Evolutionary conservation across 192 early-diverging fungal species (phyloP), one percentile per base, ranked within the genome.

Genomic region (Linnemannia elongata): DNA sequence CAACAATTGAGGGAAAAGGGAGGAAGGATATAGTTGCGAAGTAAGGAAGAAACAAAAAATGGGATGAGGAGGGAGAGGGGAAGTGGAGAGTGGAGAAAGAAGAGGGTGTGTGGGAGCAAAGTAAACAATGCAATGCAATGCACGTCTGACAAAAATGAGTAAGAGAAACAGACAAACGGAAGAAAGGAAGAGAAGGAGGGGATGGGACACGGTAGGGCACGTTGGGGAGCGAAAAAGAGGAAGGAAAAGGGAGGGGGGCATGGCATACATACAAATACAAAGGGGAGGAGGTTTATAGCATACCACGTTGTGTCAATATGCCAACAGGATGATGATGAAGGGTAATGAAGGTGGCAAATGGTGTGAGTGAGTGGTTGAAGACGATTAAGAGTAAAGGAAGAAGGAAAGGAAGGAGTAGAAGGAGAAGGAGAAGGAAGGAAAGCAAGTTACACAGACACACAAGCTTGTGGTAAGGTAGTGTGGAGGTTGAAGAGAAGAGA

Each of bases 401-500:
- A 18, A 18, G 49, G 44, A 45, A 45, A 45, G 44, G 55, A 27
- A n/a, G 6, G n/a, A 1, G 55, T 60, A 33, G 12, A 66, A 33
- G 2, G 60, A 33, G 33, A 12, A 15, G 60, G 10, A 66, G 30
- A 63, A 27, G 8, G 55, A 27, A 57, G 24, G 22, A n/a, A 57
- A n/a, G 57, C 6, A n/a, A 60, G 60, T 66, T 66, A 66, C 60
- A 66, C 60, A 66, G 27, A 66, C 60, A 66, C 60, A 66, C 60
- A 33, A 10, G 27, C 35, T 75, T 75, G 74, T 75, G 74, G 47
- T 24, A 54, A 54, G 74, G 24, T 24, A 75, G 52, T 75, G 74
- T 75, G 74, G 74, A 10, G 74, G 49, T 49, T 74, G 73, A 36
- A 74, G 72, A 74, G 12, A 13, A 27, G 55, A 27, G n/a, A 6